phyloP scores from a whole-genome alignment of 371 early-diverging fungal species.

The Saksenaea vasiformis region DNA sequence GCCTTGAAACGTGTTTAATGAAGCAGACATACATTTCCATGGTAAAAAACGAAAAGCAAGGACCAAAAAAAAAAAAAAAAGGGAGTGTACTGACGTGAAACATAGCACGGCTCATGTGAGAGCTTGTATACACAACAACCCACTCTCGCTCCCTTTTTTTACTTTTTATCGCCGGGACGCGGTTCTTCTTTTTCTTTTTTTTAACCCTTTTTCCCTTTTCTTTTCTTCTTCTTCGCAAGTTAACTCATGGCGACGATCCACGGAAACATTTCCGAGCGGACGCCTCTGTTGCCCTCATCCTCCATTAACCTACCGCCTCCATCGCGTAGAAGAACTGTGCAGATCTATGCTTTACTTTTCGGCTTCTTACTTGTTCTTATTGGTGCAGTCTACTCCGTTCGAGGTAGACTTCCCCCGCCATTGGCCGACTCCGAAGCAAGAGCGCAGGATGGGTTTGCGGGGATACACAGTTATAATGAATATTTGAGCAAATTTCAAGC shows the following conservation, averaged over 20 bases:
- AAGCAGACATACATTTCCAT: not conserved
- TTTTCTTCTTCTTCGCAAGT: not conserved
- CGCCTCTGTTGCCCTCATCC: constrained; percentile 10
- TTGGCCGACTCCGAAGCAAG: constrained; percentile 46
- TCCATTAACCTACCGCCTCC: not conserved
- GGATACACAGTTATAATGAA: constrained; percentile 52
- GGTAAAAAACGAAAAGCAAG: not conserved
- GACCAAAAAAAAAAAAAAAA: not conserved
- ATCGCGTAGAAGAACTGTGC: not conserved
- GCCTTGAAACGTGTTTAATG: not conserved
- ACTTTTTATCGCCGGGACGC: too few relatives aligned
- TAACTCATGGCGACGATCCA: not conserved
- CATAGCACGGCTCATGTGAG: not conserved
- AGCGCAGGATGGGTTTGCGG: not conserved
- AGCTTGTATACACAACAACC: not conserved
- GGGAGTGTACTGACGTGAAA: not conserved
- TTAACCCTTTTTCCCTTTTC: not conserved
- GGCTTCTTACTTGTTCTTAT: constrained; percentile 19
- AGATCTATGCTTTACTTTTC: constrained; percentile 24
- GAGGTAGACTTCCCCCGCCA: constrained; percentile 44
- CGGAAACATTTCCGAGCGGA: constrained; percentile 9
- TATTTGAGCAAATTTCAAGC: constrained; percentile 51
- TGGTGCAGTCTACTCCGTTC: constrained; percentile 15
- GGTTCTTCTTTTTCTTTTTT: not conserved
- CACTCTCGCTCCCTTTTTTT: not conserved